phyloP scores from a whole-genome alignment of 805 yeast genomes.

The Lipomyces kockii region DNA sequence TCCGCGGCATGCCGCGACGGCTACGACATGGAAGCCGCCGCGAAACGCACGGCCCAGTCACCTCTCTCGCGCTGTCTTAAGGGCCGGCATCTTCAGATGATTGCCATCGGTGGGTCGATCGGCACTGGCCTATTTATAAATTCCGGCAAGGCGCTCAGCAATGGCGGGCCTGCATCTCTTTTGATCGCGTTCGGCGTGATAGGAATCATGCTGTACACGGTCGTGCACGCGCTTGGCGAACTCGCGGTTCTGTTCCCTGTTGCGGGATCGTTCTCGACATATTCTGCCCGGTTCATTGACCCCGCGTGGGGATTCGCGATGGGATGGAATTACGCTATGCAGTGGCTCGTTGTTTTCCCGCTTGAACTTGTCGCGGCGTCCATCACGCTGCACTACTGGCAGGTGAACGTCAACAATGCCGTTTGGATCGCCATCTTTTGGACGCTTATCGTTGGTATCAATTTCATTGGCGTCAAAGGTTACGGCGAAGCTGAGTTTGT shows the following conservation, averaged over 20 bases:
- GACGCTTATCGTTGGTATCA: constrained; percentile 53
- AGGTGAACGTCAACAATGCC: constrained; percentile 54
- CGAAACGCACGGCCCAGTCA: constrained; percentile 50
- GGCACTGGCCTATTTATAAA: constrained; percentile 71
- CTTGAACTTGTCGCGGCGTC: constrained; percentile 69
- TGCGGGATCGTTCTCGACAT: constrained; percentile 65
- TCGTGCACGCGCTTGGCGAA: constrained; percentile 61
- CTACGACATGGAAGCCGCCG: constrained; percentile 34
- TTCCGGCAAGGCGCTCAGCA: constrained; percentile 47
- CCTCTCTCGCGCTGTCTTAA: constrained; percentile 56
- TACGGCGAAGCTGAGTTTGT: constrained; percentile 73
- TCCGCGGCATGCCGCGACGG: constrained; percentile 14
- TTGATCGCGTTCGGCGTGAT: constrained; percentile 56
- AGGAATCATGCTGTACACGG: constrained; percentile 57
- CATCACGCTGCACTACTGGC: constrained; percentile 61
- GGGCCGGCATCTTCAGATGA: constrained; percentile 54
- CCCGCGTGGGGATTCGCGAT: constrained; percentile 75
- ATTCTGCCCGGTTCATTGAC: constrained; percentile 65
- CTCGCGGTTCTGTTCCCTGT: constrained; percentile 69
- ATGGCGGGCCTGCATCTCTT: constrained; percentile 60
- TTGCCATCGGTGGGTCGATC: constrained; percentile 83
- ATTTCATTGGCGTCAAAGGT: constrained; percentile 60
- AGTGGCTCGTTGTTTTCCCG: constrained; percentile 68
- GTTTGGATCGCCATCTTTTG: constrained; percentile 63
- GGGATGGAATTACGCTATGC: constrained; percentile 72